A percentile compares a stretch with the other conserved stretches of the same genome.
Evolutionary conservation across 441 rosid species (phyloP).

Genomic region (Erysimum cheiri): DNA sequence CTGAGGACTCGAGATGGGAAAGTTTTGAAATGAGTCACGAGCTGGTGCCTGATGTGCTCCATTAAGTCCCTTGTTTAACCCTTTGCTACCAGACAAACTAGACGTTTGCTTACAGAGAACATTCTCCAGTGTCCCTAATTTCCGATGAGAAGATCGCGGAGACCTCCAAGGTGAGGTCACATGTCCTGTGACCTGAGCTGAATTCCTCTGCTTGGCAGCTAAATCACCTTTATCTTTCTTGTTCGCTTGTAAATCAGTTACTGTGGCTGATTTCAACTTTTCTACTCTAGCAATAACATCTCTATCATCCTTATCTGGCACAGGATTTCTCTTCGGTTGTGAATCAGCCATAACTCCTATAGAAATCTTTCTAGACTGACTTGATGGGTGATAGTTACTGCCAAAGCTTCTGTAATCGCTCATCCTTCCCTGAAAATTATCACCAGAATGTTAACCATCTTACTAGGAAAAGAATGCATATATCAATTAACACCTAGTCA

Average conservation of each 20-base stretch:
- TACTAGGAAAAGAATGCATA: slow-evolving; percentile 7
- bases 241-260: slow-evolving; percentile 42
- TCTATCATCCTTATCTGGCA: slow-evolving; percentile 44
- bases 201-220: slow-evolving; percentile 46
- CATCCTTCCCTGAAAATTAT: slow-evolving; percentile 57
- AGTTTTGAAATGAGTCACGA: slow-evolving; percentile 29
- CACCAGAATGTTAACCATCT: slow-evolving; percentile 23
- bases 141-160: slow-evolving; percentile 48
- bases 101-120: slow-evolving; percentile 44
- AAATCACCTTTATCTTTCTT: slow-evolving; percentile 40
- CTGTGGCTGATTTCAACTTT: slow-evolving; percentile 45
- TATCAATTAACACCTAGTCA: slow-evolving; percentile 8
- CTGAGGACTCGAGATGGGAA: slow-evolving; percentile 45
- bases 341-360: slow-evolving; percentile 73
- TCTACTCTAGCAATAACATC: slow-evolving; percentile 44
- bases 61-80: slow-evolving; percentile 45
- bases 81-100: slow-evolving; percentile 46
- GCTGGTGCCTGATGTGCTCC: slow-evolving; percentile 48
- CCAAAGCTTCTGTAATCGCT: slow-evolving; percentile 63
- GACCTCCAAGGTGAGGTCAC: slow-evolving; percentile 68
- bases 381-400: slow-evolving; percentile 60
- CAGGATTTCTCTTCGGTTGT: slow-evolving; percentile 48
- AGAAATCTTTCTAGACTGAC: slow-evolving; percentile 82
- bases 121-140: slow-evolving; percentile 49
- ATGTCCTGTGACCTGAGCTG: slow-evolving; percentile 44